Evolutionary conservation across 768 basidiomycete genomes (phyloP).

Genomic region (Mycena polygramma): DNA sequence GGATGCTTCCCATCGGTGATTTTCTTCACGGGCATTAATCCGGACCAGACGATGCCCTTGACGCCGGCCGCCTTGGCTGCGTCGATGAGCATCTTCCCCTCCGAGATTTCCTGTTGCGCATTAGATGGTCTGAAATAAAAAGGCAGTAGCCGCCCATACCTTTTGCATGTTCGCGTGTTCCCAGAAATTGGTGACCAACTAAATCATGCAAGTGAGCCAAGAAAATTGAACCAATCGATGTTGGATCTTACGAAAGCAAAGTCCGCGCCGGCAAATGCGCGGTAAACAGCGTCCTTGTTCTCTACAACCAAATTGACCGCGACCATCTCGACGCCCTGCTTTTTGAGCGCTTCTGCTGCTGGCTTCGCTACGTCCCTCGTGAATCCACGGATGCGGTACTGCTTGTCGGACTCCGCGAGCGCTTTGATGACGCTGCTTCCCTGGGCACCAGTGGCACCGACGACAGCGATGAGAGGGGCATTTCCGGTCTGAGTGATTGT

Average conservation of each 20-base stretch:
- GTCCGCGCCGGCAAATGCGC: constrained; percentile 20
- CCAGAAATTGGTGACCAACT: constrained; percentile 30
- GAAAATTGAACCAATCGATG: background rate
- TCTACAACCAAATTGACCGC: constrained; percentile 15
- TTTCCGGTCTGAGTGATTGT: constrained; percentile 18
- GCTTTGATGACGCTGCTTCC: constrained; percentile 32
- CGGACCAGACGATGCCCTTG: constrained; percentile 30
- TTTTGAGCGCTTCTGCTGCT: constrained; percentile 10
- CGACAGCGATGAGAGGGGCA: constrained; percentile 30
- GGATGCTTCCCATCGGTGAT: constrained; percentile 17
- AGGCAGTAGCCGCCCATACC: background rate
- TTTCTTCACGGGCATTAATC: background rate
- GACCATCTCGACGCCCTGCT: constrained; percentile 19
- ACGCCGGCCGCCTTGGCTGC: constrained; percentile 28
- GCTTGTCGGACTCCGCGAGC: constrained; percentile 26
- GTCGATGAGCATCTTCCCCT: constrained; percentile 32
- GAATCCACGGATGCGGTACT: constrained; percentile 29
- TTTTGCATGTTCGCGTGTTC: constrained; percentile 16
- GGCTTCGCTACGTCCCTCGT: constrained; percentile 15
- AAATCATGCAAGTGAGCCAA: background rate
- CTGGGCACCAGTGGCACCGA: constrained; percentile 26
- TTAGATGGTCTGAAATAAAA: background rate
- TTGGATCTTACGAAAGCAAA: constrained; percentile 20
- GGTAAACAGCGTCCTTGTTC: constrained; percentile 11
- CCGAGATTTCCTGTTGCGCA: constrained; percentile 17